Base-by-base conservation (phyloP, 176 grass and related monocot species). In the Guadua angustifolia region DNA sequence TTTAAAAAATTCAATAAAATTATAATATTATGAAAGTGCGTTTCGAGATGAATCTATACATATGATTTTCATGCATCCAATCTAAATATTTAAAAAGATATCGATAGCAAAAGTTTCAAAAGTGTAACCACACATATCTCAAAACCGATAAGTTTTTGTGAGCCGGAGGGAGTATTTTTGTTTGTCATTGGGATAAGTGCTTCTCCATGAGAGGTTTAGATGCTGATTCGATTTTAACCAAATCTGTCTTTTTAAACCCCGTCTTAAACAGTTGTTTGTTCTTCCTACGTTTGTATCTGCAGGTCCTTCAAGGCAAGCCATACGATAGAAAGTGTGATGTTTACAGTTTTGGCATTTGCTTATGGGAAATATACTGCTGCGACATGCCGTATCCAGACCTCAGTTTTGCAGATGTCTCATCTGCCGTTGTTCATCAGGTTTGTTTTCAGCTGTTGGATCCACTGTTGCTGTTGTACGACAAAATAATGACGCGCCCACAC, bases 301-400 rank as follows among this genome's bases (percentile, higher is more conserved):
- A 97, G 94, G 92, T 97, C 53, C 83, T 97, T 58, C 57, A 94
- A 70, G 92, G 84, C 51, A 92, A 95, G 70, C 93, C 93, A 19
- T 95, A 92, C 74, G 90, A 90, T 19, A 92, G 90, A 38, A 95
- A 92, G 50, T 95, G 93, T 58, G 93, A 95, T 56, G 93, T 90
- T 15, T 95, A 92, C 73, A 95, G 90, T 57, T 92, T 90, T 29
- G 93, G 93, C 50, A 92, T 95, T 55, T 92, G 90, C 44, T 85
- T 95, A 35, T 95, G 93, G 93, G 93, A 95, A 81, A 90, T 90
- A 70, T 95, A 95, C 78, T 95, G 93, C 4, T 92, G 94, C 66
- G 92, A 94, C 83, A 97, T 97, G 92, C 94, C 94, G 10, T 92
- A 91, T 75, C 73, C 90, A 14, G 65, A 91, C 74, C 86, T 91